Conservation (phyloP, 805 yeast species). For the Tetrapisispora fleetii region DNA sequence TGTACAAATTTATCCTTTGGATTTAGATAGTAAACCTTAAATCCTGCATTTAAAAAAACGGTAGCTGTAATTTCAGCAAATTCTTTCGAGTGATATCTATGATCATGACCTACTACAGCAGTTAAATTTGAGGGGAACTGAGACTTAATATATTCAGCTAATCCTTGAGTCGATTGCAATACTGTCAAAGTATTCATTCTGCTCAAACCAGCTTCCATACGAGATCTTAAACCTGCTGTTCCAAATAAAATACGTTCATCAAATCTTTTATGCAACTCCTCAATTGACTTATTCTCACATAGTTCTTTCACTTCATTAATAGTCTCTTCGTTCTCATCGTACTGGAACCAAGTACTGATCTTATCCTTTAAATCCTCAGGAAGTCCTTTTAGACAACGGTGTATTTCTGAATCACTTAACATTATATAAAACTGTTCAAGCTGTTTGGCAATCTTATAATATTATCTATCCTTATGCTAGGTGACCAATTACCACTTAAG, state of each 20-base stretch:
- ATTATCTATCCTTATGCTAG: no score
- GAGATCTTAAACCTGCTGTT: slow-evolving; percentile 83
- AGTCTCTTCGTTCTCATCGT: slow-evolving; percentile 37
- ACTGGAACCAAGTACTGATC: slow-evolving; percentile 19
- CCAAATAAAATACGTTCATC: slow-evolving; percentile 69
- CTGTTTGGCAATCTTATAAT: no score
- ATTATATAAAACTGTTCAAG: not conserved
- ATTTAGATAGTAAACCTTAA: slow-evolving; percentile 52
- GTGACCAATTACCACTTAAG: no score
- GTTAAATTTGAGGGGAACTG: slow-evolving; percentile 21
- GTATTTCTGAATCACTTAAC: not conserved
- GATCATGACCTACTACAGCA: slow-evolving; percentile 83
- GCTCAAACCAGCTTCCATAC: slow-evolving; percentile 84
- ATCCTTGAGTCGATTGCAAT: slow-evolving; percentile 81
- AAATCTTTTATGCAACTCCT: slow-evolving; percentile 43
- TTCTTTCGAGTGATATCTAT: slow-evolving; percentile 65
- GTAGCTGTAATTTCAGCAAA: slow-evolving; percentile 76
- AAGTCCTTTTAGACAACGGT: not conserved
- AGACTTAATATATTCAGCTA: slow-evolving; percentile 41
- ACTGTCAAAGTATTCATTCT: slow-evolving; percentile 86
- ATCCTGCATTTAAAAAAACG: slow-evolving; percentile 59
- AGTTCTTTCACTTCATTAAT: slow-evolving; percentile 45
- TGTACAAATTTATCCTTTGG: slow-evolving; percentile 39
- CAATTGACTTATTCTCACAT: slow-evolving; percentile 29
- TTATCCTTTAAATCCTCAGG: slow-evolving; percentile 12